Evolutionary conservation across 163 green algal species (phyloP).

Genomic region (Coccomyxa subellipsoidea): DNA sequence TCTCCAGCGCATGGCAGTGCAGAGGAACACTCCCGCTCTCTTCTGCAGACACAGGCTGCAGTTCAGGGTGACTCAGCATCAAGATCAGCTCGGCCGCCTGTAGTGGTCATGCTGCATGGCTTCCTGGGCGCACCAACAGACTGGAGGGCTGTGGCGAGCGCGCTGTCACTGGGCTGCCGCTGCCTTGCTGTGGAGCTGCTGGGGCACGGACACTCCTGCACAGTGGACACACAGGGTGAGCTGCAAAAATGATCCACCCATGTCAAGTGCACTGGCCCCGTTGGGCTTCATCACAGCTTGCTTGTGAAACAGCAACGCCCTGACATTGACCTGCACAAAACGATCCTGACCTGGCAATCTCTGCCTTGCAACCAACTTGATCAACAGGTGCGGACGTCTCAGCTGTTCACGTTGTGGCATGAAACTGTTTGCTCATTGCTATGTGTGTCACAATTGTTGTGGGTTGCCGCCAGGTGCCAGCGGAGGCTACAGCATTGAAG

Average conservation of each 20-base stretch:
- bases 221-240: neutral
- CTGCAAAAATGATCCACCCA: neutral
- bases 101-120: constrained; percentile 80
- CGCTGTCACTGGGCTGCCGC: constrained; percentile 38
- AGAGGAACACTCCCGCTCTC: neutral
- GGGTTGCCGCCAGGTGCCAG: too few species aligned
- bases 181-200: constrained; percentile 75
- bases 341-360: neutral
- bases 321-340: too few species aligned
- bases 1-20: too few species aligned
- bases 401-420: too few species aligned
- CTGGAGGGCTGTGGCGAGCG: constrained; percentile 61
- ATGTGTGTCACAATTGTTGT: too few species aligned
- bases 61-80: neutral
- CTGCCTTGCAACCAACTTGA: neutral
- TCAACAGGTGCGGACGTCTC: neutral
- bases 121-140: constrained; percentile 74
- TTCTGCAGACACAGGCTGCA: neutral
- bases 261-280: neutral
- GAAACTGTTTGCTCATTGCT: neutral
- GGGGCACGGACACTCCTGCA: constrained; percentile 61
- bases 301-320: too few species aligned
- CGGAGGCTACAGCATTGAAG: constrained; percentile 13
- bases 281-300: too few species aligned
- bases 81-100: neutral